Base-by-base conservation (phyloP, 768 basidiomycete genomes). In the Leccinum arenicola region DNA sequence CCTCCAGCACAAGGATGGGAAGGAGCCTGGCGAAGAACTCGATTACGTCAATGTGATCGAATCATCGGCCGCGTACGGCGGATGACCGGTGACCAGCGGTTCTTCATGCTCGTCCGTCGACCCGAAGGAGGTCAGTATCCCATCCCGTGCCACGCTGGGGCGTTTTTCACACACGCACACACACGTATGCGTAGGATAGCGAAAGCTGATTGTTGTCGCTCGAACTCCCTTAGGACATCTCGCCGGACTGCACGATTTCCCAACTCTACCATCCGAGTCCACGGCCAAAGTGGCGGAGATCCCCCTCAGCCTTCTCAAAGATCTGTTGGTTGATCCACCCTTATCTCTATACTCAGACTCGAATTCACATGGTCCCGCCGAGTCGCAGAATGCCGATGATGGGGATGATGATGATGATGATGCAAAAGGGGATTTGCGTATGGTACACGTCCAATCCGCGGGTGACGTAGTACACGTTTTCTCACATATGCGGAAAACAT, bases 401-500 rank as follows among this genome's bases (percentile, higher is more conserved):
- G 17, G 31, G 15, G 45, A 50, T 17, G 9, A 23, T 23, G 23
- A 23, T 23, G 23, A 23, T 23, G 45, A 50, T 17, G 9, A 4
- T 25, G 50, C 49, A 3, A 55, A 56, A 14, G 63, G 48, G 3
- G 38, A 43, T 33, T 50, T 68, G 19, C 74, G 70, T 17, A 77
- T 89, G 25, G 65, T 74, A 40, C 74, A 77, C 58, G 76, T 86
- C 55, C 75, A 75, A 57, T 75, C 80, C 19, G 84, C 77, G 21
- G 87, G 87, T 11, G 82, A 88, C 60, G 84, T 95, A 38, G 58
- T 86, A 3, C 95, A 96, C 67, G 76, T 93, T 50, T 97, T 97
- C 74, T 93, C 91, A 11, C 95, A 98, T 69, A 91, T 95, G 68
- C 85, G 78, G 66, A 93, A 95, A 77, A 94, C 90, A 12, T 95